Evolutionary conservation across 805 yeast species (phyloP).

Genomic region (Lipomyces japonicus): DNA sequence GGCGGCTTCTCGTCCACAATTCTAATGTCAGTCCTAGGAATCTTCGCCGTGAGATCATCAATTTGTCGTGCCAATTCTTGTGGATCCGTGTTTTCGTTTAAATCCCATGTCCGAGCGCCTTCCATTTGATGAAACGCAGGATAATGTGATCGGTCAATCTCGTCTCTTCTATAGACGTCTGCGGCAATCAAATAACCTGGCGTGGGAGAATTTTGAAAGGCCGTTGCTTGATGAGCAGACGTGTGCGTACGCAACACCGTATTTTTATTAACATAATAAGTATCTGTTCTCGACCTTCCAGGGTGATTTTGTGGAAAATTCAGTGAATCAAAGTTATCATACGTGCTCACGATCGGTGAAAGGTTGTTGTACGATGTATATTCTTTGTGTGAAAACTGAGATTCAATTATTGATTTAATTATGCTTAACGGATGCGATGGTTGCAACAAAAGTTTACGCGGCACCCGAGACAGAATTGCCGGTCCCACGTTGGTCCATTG

Average conservation of each 20-base stretch:
- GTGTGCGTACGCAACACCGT: conserved; percentile 86
- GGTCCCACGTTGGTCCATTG: conserved; percentile 84
- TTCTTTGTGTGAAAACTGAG: conserved; percentile 51
- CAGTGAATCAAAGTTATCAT: conserved; percentile 83
- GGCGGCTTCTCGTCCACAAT: conserved; percentile 72
- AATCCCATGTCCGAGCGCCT: conserved; percentile 85
- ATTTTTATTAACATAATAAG: conserved; percentile 78
- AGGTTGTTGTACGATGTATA: conserved; percentile 76
- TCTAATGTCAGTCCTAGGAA: conserved; percentile 64
- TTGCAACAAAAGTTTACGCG: conserved; percentile 68
- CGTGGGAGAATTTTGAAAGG: conserved; percentile 55
- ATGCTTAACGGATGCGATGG: conserved; percentile 88
- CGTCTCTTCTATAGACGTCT: conserved; percentile 93
- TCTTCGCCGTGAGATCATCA: conserved; percentile 54
- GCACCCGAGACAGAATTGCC: conserved; percentile 62
- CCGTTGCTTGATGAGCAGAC: conserved; percentile 80
- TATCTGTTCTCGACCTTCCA: conserved; percentile 87
- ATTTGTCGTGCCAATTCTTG: conserved; percentile 46
- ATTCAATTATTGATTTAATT: conserved; percentile 67
- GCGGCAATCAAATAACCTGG: conserved; percentile 93
- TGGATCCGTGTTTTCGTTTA: conserved; percentile 39
- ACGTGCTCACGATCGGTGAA: conserved; percentile 74
- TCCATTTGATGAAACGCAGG: conserved; percentile 98
- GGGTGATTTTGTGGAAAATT: conserved; percentile 93
- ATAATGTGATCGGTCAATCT: conserved; percentile 91